Base-by-base conservation (phyloP, 768 basidiomycete species). In the Lactarius deliciosus region DNA sequence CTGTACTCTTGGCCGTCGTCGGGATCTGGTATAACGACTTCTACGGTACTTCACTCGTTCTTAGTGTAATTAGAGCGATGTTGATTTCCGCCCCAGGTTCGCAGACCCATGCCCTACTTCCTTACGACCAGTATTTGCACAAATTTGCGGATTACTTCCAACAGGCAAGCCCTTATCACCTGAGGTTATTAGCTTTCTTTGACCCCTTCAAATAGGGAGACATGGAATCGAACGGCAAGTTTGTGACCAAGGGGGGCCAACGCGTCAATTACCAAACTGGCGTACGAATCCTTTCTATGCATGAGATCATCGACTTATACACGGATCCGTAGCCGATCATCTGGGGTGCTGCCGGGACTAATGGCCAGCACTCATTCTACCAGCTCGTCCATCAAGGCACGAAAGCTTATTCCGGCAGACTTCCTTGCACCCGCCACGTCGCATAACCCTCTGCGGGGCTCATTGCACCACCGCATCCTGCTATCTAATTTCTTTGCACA, bases 81-180 rank as follows among this genome's bases (percentile, higher is more conserved):
- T 25, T 57, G n/a, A 60, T n/a, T 3, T 22, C 40, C n/a, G 58
- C 1, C 16, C 25, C 65, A 89, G 90, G 94, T 70, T 81, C 96
- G 41, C 97, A 99, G 79, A 98, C 97, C 4, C 92, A 96, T 70
- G 93, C 90, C 2, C 83, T 99, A 50, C 83, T 99, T 53, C 97
- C 97, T 0, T 99, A 99, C 75, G 97, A 99, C 79, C 97, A 99
- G 77, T 99, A 99, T 79, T 81, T 99, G 70, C 93, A 98, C 85
- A 97, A 96, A 78, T 99, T 99, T 73, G 96, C 97, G 43, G 97
- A 99, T 78, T 98, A 98, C 82, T 99, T 99, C 92, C 97, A 98
- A 78, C 97, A 98, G 78, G 85, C 82, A 64, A 53, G 71, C 34
- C 54, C 11, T 2, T 32, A 59, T 50, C 16, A 22, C 2, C 13